Evolutionary conservation across 331 rosid genomes (phyloP).

Genomic region (Saraca asoca): DNA sequence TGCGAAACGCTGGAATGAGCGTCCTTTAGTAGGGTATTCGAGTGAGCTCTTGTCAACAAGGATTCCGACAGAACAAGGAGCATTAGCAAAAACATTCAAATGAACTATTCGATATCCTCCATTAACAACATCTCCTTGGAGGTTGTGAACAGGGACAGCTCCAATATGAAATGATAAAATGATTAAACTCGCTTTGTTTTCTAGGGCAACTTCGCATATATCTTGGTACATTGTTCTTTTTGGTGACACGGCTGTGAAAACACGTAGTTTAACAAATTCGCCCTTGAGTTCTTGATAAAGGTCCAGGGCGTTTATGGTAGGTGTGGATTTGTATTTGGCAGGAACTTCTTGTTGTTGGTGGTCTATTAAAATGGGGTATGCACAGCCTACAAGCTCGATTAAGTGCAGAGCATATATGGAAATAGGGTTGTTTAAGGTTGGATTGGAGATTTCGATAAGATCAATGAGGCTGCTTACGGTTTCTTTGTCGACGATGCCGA

Average conservation of each 20-base stretch:
- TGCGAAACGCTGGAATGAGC: slow-evolving; percentile 22
- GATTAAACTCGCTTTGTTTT: slow-evolving; percentile 51
- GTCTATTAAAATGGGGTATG: slow-evolving; percentile 59
- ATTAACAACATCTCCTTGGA: slow-evolving; percentile 14
- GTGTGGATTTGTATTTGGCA: slow-evolving; percentile 37
- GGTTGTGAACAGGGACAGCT: neutral
- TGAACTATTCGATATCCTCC: slow-evolving; percentile 32
- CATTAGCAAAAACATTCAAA: slow-evolving; percentile 46
- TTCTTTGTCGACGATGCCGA: slow-evolving; percentile 50
- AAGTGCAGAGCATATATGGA: slow-evolving; percentile 52
- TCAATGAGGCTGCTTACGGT: slow-evolving; percentile 41
- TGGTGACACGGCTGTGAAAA: slow-evolving; percentile 59
- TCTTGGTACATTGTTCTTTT: slow-evolving; percentile 68
- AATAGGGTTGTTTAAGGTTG: slow-evolving; percentile 42
- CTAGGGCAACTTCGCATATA: slow-evolving; percentile 62
- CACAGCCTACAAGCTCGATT: slow-evolving; percentile 61
- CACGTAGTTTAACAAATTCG: slow-evolving; percentile 39
- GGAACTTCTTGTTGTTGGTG: slow-evolving; percentile 55
- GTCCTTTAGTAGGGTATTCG: neutral
- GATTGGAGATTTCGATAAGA: slow-evolving; percentile 58
- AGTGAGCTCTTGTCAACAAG: slow-evolving; percentile 56
- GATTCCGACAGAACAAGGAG: slow-evolving; percentile 82
- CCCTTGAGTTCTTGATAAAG: slow-evolving; percentile 37
- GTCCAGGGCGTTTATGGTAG: slow-evolving; percentile 41
- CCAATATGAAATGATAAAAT: slow-evolving; percentile 51